Evolutionary conservation across 352 stramenopile species (phyloP), one percentile per base, ranked within the genome.

Genomic region (Phytophthora citrophthora): DNA sequence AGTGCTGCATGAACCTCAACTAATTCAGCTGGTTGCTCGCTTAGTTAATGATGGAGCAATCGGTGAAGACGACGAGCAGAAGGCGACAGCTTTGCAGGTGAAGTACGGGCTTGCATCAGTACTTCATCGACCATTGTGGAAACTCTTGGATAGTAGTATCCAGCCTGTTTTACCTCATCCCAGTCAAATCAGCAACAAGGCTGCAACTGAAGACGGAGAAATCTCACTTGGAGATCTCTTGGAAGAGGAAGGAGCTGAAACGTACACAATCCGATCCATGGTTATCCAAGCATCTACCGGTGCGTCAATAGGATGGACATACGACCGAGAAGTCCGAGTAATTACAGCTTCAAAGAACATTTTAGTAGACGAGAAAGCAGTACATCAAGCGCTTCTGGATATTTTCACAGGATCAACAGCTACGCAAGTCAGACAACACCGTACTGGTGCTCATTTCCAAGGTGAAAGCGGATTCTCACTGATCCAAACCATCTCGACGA

Each of bases 1-100:
- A 0, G 47, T 77, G 3, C 29, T 89, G 9, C 40, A 45, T 3
- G 75, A 90, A 48, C 40, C 34, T 0, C 58, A 89, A 1, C 56
- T 90, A 39, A 40, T 44, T 24, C 36, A 54, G 5, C 53, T 90
- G n/a, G 76, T 57, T 2, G 27, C 54, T 12, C 71, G 75, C 34
- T 45, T 90, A 29, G 49, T 78, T 40, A 50, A 29, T 0, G 54
- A 41, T 20, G 66, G 60, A 26, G 23, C 43, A 10, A 44, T 81
- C 12, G 55, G 58, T 16, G 39, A 58, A 10, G 47, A 36, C n/a
- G 46, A 61, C 16, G 52, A 61, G 8, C 49, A 9, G 36, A 52
- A 62, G 23, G 20, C 56, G 46, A 53, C 40, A 34, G 67, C 55
- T 52, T n/a, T 62, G 15, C 43, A 68, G 44, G 54, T 77, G 2